Percentiles rank a stretch among this genome's conserved stretches.
phyloP scores from a whole-genome alignment of 108 stramenopile species.

The Stephanodiscus minutulus region DNA sequence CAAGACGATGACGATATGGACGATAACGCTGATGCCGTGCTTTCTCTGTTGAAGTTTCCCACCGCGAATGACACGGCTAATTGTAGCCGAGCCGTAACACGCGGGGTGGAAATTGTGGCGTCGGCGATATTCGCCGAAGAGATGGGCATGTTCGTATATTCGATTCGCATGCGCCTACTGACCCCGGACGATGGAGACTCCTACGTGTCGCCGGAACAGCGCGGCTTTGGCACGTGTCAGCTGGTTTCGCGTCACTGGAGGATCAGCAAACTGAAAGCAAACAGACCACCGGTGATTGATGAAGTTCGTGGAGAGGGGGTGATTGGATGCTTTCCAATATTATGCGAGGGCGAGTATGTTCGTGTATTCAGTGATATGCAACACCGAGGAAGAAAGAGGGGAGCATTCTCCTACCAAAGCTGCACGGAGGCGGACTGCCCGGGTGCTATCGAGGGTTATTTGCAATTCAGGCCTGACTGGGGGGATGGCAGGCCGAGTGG shows the following conservation, averaged over 20 bases:
- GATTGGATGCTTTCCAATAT: slow-evolving; percentile 56
- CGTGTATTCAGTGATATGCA: no score
- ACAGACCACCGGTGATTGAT: slow-evolving; percentile 8
- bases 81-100: slow-evolving; percentile 56
- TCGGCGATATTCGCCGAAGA: slow-evolving; percentile 46
- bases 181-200: slow-evolving; percentile 45
- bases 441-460: slow-evolving; percentile 22
- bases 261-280: slow-evolving; percentile 10
- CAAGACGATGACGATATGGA: neutral
- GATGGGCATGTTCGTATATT: slow-evolving; percentile 41
- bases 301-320: slow-evolving; percentile 59
- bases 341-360: slow-evolving; percentile 50
- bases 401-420: slow-evolving; percentile 32
- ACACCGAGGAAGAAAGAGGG: neutral
- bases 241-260: slow-evolving; percentile 57
- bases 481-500: slow-evolving; percentile 4
- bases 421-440: slow-evolving; percentile 7
- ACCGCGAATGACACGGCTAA: slow-evolving; percentile 2
- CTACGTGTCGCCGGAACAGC: slow-evolving; percentile 43
- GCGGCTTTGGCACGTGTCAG: slow-evolving; percentile 66
- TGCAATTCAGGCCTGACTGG: slow-evolving; percentile 31
- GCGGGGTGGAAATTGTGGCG: slow-evolving; percentile 62
- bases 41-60: slow-evolving; percentile 34
- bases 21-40: slow-evolving; percentile 6
- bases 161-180: slow-evolving; percentile 58